Evolutionary conservation across 2,329 filamentous ascomycete genomes (phyloP).

Genomic region (Botrytis tulipae): DNA sequence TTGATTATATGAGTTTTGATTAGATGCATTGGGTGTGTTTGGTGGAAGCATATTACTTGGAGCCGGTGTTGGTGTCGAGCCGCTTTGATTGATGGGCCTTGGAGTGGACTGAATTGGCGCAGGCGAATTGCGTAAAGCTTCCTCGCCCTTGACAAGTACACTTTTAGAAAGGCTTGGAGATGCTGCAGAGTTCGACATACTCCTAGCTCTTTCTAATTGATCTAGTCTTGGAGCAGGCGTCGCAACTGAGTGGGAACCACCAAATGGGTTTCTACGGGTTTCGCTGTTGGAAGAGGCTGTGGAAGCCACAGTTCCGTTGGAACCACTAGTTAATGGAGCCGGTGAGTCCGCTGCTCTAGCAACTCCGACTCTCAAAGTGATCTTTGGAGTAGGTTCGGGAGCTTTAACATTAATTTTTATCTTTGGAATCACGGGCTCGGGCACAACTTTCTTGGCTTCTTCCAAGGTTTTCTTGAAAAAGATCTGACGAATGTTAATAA

Average conservation of each 20-base stretch:
- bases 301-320: slow-evolving; percentile 27
- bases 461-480: slow-evolving; percentile 67
- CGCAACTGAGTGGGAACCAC: slow-evolving; percentile 28
- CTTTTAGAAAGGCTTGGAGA: slow-evolving; percentile 37
- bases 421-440: slow-evolving; percentile 70
- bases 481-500: slow-evolving; percentile 48
- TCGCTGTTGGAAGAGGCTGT: slow-evolving; percentile 28
- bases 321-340: slow-evolving; percentile 48
- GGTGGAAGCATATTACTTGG: slow-evolving; percentile 36
- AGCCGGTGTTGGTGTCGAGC: slow-evolving; percentile 31
- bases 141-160: slow-evolving; percentile 43
- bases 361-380: slow-evolving; percentile 67
- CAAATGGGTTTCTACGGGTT: slow-evolving; percentile 37
- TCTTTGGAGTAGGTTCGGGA: slow-evolving; percentile 55
- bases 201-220: slow-evolving; percentile 37
- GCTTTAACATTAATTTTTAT: slow-evolving; percentile 71
- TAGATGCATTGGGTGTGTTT: slow-evolving; percentile 32
- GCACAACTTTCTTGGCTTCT: slow-evolving; percentile 69
- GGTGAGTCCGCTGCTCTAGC: slow-evolving; percentile 50
- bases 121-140: slow-evolving; percentile 36
- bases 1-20: slow-evolving; percentile 26
- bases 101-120: slow-evolving; percentile 24
- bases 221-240: slow-evolving; percentile 33
- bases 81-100: slow-evolving; percentile 44
- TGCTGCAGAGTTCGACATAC: slow-evolving; percentile 35